Evolutionary conservation across 2,329 filamentous ascomycete species (phyloP).

Genomic region (Fonsecaea monophora): DNA sequence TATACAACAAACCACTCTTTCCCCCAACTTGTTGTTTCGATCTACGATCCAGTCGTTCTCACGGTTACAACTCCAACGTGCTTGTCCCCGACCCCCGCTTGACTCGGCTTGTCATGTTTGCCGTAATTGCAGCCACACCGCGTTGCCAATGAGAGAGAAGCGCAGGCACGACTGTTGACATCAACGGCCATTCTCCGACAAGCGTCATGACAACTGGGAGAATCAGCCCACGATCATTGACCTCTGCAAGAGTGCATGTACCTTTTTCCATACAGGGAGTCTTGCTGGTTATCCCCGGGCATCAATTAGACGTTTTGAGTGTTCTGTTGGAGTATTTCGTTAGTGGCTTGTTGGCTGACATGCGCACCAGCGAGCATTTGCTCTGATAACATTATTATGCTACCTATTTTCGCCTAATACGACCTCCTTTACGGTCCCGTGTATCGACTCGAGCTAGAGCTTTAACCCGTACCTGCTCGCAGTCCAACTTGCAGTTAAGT

Average conservation of each 20-base stretch:
- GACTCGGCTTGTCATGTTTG: background rate
- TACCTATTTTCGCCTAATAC: too few relatives aligned
- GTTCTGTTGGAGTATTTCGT: background rate
- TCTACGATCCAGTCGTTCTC: background rate
- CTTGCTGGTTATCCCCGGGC: background rate
- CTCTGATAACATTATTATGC: too few relatives aligned
- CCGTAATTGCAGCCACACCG: background rate
- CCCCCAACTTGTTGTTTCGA: background rate
- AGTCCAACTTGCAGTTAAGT: background rate
- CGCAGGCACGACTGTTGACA: background rate
- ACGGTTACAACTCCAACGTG: background rate
- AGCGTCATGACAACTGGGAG: background rate
- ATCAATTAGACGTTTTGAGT: background rate
- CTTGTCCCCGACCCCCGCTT: constrained; percentile 1
- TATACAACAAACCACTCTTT: background rate
- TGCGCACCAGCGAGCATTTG: too few relatives aligned
- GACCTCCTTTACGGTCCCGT: too few relatives aligned
- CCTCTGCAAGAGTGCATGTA: background rate
- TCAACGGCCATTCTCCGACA: background rate
- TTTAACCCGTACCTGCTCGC: too few relatives aligned
- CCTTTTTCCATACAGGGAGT: background rate
- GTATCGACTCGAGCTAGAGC: too few relatives aligned
- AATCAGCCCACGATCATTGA: background rate
- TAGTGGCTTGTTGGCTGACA: too few relatives aligned
- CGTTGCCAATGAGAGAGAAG: background rate